Percentiles rank a stretch among this genome's conserved stretches.
These are phyloP conservation scores for Lineolata rhizophorae DNA, from an alignment of 495 filamentous ascomycete species.

Conservation along the genomic window DNA sequence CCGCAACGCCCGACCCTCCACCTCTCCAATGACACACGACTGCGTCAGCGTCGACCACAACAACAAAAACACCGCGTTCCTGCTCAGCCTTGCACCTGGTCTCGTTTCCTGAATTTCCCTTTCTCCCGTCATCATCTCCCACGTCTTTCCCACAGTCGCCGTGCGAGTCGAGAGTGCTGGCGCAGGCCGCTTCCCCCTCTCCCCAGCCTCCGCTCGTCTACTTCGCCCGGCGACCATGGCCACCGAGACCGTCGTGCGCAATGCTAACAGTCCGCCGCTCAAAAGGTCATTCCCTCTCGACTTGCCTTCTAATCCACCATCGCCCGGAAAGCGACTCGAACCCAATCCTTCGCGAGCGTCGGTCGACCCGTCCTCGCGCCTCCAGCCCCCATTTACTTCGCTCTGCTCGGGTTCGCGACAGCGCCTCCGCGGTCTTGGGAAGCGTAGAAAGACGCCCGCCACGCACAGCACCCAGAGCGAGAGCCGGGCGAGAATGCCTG, in stretches of 20 bases:
- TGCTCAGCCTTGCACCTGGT: background rate
- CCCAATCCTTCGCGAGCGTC: too few relatives aligned
- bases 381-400: too few relatives aligned
- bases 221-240: conserved; percentile 5
- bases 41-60: background rate
- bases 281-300: conserved; percentile 14
- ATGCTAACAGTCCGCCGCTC: conserved; percentile 14
- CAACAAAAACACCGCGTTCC: too few relatives aligned
- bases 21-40: background rate
- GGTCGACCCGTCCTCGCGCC: too few relatives aligned
- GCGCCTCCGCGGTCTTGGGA: too few relatives aligned
- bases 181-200: background rate
- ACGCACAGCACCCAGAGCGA: too few relatives aligned
- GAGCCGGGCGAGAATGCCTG: conserved; percentile 11
- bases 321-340: too few relatives aligned
- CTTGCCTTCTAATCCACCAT: conserved; percentile 9
- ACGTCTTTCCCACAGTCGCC: background rate
- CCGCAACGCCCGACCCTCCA: background rate
- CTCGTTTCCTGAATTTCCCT: background rate
- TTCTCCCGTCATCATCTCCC: background rate
- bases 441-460: too few relatives aligned
- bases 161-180: too few relatives aligned
- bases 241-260: conserved; percentile 6
- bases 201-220: background rate
- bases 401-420: too few relatives aligned